phyloP scores from a whole-genome alignment of 441 rosid genomes.

The Melastoma candidum region DNA sequence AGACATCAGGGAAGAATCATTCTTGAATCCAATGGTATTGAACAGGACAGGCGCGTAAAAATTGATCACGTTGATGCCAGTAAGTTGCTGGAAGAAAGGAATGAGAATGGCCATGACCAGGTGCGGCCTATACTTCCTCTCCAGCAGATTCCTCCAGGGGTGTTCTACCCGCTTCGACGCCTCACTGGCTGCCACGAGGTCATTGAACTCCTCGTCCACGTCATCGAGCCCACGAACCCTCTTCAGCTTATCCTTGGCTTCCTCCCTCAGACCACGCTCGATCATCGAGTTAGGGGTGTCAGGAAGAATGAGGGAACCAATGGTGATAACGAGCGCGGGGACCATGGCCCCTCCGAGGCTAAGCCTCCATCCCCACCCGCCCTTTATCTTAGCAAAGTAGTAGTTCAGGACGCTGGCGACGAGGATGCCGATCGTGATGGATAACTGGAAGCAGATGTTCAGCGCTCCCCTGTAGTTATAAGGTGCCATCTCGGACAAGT shows the following conservation, averaged over 20 bases:
- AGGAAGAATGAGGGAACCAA: conserved; percentile 63
- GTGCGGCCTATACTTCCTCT: conserved; percentile 72
- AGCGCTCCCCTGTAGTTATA: conserved; percentile 72
- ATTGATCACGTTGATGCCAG: conserved; percentile 82
- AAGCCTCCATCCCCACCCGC: conserved; percentile 85
- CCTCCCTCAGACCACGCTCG: conserved; percentile 45
- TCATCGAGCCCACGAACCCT: conserved; percentile 52
- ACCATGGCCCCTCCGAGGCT: conserved; percentile 85
- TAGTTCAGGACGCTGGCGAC: conserved; percentile 59
- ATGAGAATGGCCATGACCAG: conserved; percentile 58
- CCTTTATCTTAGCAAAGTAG: conserved; percentile 49
- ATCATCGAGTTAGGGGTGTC: conserved; percentile 86
- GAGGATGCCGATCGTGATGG: conserved; percentile 63
- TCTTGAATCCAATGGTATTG: conserved; percentile 57
- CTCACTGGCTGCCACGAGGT: conserved; percentile 60
- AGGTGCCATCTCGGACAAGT: conserved; percentile 90
- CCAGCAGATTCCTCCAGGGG: conserved; percentile 61
- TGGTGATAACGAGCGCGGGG: conserved; percentile 65
- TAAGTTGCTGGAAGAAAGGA: conserved; percentile 78
- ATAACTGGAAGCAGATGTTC: conserved; percentile 76
- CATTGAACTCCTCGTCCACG: conserved; percentile 55
- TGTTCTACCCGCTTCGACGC: conserved; percentile 48
- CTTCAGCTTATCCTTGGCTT: conserved; percentile 37
- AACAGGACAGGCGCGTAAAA: conserved; percentile 88
- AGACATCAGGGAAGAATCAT: conserved; percentile 63